Percentiles rank a stretch among this genome's conserved stretches.
phyloP scores from a whole-genome alignment of 345 rosid genomes.

The Boechera retrofracta region DNA sequence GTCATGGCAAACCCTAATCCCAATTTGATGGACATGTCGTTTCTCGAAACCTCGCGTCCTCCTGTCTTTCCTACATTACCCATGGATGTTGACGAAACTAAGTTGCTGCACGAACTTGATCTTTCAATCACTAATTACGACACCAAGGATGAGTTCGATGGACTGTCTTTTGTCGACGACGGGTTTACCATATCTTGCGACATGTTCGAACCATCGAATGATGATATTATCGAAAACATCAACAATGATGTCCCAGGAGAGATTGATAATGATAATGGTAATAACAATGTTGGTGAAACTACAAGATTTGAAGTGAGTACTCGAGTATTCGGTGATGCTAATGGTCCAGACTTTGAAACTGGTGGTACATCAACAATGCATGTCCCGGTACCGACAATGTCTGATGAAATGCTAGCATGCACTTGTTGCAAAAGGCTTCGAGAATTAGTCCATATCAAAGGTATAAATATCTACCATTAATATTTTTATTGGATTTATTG shows the following conservation, averaged over 20 bases:
- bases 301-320: slow-evolving; percentile 23
- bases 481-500: not conserved
- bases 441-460: slow-evolving; percentile 8
- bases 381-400: not conserved
- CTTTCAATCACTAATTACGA: not conserved
- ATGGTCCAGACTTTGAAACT: slow-evolving; percentile 3
- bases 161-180: not conserved
- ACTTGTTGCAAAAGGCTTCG: slow-evolving; percentile 27
- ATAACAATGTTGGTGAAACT: not conserved
- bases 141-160: not conserved
- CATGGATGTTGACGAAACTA: not conserved
- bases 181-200: not conserved
- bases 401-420: not conserved
- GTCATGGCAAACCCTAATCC: not conserved
- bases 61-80: not conserved
- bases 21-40: not conserved
- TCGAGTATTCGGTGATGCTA: slow-evolving; percentile 4
- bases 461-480: not conserved
- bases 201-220: not conserved
- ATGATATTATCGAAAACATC: not conserved
- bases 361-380: slow-evolving; percentile 22
- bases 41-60: not conserved
- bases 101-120: not conserved
- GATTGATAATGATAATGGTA: slow-evolving; percentile 5
- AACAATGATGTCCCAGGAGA: not conserved